Evolutionary conservation across 2,329 filamentous ascomycete species (phyloP).

Genomic region (Fonsecaea erecta): DNA sequence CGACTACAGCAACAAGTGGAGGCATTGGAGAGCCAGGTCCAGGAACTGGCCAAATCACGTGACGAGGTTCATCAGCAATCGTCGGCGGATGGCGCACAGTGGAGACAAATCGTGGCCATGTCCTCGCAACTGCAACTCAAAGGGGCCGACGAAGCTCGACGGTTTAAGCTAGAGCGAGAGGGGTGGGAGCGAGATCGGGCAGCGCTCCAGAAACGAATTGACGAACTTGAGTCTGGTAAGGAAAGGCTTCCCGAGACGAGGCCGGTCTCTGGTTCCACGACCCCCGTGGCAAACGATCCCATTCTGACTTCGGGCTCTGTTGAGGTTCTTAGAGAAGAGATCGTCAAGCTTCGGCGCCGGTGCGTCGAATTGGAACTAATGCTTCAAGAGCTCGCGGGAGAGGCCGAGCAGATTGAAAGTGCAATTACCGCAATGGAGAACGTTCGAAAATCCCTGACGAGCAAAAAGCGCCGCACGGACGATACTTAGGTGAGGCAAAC

Average conservation of each 20-base stretch:
- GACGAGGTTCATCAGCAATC: constrained; percentile 53
- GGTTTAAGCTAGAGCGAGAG: constrained; percentile 48
- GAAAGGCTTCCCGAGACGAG: constrained; percentile 23
- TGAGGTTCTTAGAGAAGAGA: constrained; percentile 36
- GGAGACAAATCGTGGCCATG: constrained; percentile 58
- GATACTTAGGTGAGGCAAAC: constrained; percentile 25
- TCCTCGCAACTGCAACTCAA: constrained; percentile 52
- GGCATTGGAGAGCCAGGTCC: constrained; percentile 54
- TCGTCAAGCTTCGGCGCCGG: constrained; percentile 30
- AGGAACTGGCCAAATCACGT: constrained; percentile 54
- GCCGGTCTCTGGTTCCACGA: constrained; percentile 25
- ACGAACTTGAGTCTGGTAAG: constrained; percentile 42
- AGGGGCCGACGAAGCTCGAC: constrained; percentile 49
- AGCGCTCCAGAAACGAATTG: constrained; percentile 44
- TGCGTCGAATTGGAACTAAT: constrained; percentile 34
- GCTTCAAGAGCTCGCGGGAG: constrained; percentile 31
- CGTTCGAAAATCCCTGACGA: constrained; percentile 39
- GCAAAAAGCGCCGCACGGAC: constrained; percentile 23
- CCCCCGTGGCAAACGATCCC: constrained; percentile 27
- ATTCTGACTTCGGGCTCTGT: constrained; percentile 36
- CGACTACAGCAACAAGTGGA: constrained; percentile 54
- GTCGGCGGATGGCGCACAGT: constrained; percentile 54
- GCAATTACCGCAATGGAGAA: constrained; percentile 40
- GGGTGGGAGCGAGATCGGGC: constrained; percentile 43
- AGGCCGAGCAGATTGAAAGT: constrained; percentile 33